Conservation (phyloP, 495 filamentous ascomycete species). For the Darksidea phi region DNA sequence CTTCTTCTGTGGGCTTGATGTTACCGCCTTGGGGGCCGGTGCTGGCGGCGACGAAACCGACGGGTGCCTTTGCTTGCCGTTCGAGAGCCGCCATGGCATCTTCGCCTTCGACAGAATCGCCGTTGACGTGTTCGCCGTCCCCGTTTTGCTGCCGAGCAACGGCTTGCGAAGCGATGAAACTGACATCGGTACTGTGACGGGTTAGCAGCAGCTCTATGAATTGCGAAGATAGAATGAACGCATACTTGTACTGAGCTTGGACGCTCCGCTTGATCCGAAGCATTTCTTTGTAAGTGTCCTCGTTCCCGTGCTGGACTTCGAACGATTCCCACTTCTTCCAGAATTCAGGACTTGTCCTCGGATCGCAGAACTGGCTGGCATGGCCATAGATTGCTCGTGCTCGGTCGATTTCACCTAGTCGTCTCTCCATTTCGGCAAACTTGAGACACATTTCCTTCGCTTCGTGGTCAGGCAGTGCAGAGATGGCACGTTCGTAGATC, state of each 20-base stretch:
- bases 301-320: constrained; percentile 96
- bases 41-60: constrained; percentile 87
- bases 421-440: constrained; percentile 97
- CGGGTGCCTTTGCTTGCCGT: constrained; percentile 80
- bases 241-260: constrained; percentile 90
- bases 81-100: constrained; percentile 91
- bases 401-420: constrained; percentile 94
- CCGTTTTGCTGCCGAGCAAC: constrained; percentile 72
- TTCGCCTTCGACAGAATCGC: constrained; percentile 36
- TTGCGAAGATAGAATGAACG: constrained; percentile 10
- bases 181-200: constrained; percentile 77
- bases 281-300: constrained; percentile 99
- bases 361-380: constrained; percentile 95
- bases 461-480: constrained; percentile 86
- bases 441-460: constrained; percentile 98
- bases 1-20: constrained; percentile 47
- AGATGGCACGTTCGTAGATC: constrained; percentile 95
- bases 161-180: constrained; percentile 91
- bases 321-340: constrained; percentile 98
- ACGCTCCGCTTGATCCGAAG: constrained; percentile 95
- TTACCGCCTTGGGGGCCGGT: constrained; percentile 75
- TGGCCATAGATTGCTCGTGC: constrained; percentile 95
- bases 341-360: constrained; percentile 80
- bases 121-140: constrained; percentile 42
- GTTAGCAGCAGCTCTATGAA: constrained; percentile 18